Base-by-base conservation (phyloP, 768 basidiomycete genomes). In the Dentipellis fragilis region DNA sequence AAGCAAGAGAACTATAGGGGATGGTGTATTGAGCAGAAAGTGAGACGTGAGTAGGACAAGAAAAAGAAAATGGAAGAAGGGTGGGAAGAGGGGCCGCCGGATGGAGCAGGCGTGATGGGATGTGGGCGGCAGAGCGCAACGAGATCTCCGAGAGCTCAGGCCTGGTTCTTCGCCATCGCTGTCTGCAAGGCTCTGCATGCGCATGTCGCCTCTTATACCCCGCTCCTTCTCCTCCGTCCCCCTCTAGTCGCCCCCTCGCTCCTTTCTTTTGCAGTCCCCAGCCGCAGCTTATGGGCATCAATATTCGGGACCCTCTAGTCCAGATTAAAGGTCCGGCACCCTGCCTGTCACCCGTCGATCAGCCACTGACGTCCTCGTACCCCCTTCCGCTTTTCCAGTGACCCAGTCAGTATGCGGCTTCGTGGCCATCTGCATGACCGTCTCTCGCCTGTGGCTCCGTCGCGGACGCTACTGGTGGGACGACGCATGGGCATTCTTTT, bases 391-490 rank as follows among this genome's bases (percentile, higher is more conserved):
- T 10, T 17, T 11, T 17, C 14, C 38, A 66, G 65, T 66, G 53
- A 65, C 65, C 1, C 61, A 65, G 37, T 57, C 60, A 48, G 57
- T 65, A 38, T 65, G 65, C 46, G 62, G 58, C 36, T 56, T 62
- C 50, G 54, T 62, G 12, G 64, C 63, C 19, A 61, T 61, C 52
- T 64, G 53, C 55, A 64, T 59, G 56, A 66, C 65, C 16, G 22
- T 52, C 35, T 12, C 54, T 14, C 65, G 64, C 4, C 57, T 65
- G 49, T 65, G 54, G 54, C 45, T 62, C 9, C 64, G 65, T 9
- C 52, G 64, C n/a, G 57, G 55, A 8, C 57, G 65, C 10, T 64
- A 61, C 49, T 66, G 65, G 65, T 66, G 61, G 63, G 65, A 66
- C 23, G 65, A 66, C 42, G 65, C 61, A 3, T 64, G 62, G 50